Conservation (phyloP, 2,329 filamentous ascomycete species). For the Neurospora sp. region DNA sequence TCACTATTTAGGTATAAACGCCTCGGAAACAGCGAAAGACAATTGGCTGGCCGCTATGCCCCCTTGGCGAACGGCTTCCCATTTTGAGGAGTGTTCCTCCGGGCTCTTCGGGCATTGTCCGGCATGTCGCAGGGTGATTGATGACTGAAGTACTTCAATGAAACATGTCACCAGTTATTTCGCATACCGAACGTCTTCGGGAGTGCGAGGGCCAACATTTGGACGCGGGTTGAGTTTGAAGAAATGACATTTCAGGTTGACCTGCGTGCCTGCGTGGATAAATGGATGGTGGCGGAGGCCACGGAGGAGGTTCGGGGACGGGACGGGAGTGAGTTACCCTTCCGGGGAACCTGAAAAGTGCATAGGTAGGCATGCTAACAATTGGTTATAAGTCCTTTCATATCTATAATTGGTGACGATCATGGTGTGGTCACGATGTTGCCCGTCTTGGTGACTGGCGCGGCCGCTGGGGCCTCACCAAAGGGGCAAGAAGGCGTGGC, state of each 20-base stretch:
- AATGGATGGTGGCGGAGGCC: background rate
- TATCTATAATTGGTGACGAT: background rate
- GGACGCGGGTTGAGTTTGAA: background rate
- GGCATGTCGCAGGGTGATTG: background rate
- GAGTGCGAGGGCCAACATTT: background rate
- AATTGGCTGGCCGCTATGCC: background rate
- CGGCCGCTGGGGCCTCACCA: background rate
- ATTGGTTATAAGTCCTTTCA: background rate
- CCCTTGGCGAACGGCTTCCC: background rate
- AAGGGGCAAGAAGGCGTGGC: background rate
- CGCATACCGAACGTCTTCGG: background rate
- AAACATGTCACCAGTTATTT: background rate
- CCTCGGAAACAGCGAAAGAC: background rate
- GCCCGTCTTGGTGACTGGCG: background rate
- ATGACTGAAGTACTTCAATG: background rate
- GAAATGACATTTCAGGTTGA: background rate
- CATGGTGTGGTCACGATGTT: background rate
- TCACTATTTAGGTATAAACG: background rate
- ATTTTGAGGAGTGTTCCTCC: background rate
- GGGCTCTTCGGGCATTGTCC: background rate
- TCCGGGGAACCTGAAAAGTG: background rate
- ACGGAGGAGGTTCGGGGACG: background rate
- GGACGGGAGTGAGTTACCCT: background rate
- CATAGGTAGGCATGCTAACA: too few relatives aligned
- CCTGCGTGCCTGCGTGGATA: background rate